These are phyloP conservation scores for Xylaria longipes DNA, from an alignment of 495 filamentous ascomycete species.

Conservation along the genomic window DNA sequence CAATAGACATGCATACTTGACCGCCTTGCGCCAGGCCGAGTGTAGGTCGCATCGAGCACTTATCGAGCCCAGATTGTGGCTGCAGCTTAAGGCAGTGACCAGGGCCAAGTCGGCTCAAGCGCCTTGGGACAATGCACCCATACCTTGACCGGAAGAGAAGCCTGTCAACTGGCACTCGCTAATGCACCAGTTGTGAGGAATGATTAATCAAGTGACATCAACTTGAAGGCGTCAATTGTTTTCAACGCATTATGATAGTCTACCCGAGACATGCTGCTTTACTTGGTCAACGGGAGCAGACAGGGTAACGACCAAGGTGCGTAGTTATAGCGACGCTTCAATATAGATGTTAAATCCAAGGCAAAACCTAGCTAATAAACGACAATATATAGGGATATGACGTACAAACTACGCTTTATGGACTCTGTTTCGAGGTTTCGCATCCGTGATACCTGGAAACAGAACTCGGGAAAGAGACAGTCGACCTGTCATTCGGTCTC, in stretches of 20 bases:
- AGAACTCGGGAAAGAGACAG: not conserved
- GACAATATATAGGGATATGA: slow-evolving; percentile 19
- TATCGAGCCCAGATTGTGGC: not conserved
- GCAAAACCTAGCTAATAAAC: slow-evolving; percentile 15
- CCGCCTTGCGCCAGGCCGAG: slow-evolving; percentile 18
- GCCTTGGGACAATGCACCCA: not conserved
- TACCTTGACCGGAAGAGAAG: not conserved
- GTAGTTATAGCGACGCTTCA: slow-evolving; percentile 1
- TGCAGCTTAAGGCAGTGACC: not conserved
- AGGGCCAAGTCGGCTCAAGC: not conserved
- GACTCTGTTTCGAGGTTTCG: not conserved
- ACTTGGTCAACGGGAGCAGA: not conserved
- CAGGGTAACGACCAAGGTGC: slow-evolving; percentile 5
- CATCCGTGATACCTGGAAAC: not conserved
- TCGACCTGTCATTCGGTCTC: not conserved
- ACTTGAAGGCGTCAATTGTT: not conserved
- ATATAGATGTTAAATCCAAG: slow-evolving; percentile 13
- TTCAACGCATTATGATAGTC: not conserved
- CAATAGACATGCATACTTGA: slow-evolving; percentile 22
- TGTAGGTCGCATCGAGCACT: not conserved
- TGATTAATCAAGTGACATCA: not conserved
- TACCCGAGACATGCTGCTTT: not conserved
- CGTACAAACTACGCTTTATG: not conserved
- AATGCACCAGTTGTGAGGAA: not conserved
- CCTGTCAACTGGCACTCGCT: not conserved